phyloP scores from a whole-genome alignment of 495 filamentous ascomycete genomes.

The Tuber calosporum region DNA sequence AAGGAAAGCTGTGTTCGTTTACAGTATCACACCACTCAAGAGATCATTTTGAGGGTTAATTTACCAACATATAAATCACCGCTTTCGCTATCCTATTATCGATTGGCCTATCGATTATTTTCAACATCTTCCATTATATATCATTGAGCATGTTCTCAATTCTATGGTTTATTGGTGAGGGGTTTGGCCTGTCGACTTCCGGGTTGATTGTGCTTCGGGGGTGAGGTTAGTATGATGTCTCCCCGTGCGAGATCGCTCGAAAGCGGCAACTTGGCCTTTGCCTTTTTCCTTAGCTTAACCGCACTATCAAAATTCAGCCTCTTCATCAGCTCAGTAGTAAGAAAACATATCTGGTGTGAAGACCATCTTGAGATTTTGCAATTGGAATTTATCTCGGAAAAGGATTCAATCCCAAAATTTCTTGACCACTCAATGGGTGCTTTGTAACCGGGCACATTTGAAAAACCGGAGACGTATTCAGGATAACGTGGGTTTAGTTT shows the following conservation, averaged over 20 bases:
- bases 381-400: neutral
- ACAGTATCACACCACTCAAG: too few relatives aligned
- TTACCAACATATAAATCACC: neutral
- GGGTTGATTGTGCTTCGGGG: neutral
- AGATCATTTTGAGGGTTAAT: neutral
- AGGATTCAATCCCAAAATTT: neutral
- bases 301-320: neutral
- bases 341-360: too few relatives aligned
- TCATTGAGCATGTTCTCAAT: neutral
- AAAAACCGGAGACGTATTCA: neutral
- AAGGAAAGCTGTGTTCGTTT: neutral
- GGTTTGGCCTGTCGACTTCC: neutral
- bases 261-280: neutral
- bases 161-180: neutral
- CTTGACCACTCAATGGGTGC: neutral
- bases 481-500: neutral
- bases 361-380: too few relatives aligned
- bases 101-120: neutral
- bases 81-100: neutral
- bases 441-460: too few relatives aligned
- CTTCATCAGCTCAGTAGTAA: neutral
- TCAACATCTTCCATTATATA: neutral
- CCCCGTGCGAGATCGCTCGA: neutral
- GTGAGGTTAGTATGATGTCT: neutral
- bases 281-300: neutral